A percentile compares a stretch with the other conserved stretches of the same genome.
phyloP scores from a whole-genome alignment of 805 yeast species.

The Candida suzukii region DNA sequence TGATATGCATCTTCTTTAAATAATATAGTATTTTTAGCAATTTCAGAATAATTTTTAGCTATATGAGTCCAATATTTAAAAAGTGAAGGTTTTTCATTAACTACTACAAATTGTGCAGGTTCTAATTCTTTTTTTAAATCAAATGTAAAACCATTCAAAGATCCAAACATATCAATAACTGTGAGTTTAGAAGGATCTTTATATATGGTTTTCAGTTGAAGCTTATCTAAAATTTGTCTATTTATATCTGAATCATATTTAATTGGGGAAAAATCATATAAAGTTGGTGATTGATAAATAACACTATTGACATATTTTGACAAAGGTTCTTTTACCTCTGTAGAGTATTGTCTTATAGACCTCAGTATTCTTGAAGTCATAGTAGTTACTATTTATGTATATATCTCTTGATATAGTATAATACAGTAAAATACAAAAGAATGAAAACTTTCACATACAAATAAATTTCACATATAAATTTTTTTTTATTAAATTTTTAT shows the following conservation, averaged over 20 bases:
- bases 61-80: slow-evolving; percentile 17
- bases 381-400: no score
- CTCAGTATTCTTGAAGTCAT: neutral
- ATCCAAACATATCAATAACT: slow-evolving; percentile 55
- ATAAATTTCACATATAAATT: no score
- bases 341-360: neutral
- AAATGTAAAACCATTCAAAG: slow-evolving; percentile 53
- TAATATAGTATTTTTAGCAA: slow-evolving; percentile 22
- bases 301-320: neutral
- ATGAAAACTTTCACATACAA: no score
- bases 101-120: slow-evolving; percentile 58
- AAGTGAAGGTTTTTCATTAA: slow-evolving; percentile 23
- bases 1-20: slow-evolving; percentile 48
- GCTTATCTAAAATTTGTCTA: slow-evolving; percentile 37
- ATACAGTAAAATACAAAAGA: no score
- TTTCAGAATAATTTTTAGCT: neutral
- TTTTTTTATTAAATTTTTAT: no score
- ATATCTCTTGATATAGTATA: no score
- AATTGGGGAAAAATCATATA: neutral
- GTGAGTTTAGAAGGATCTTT: slow-evolving; percentile 32
- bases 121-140: slow-evolving; percentile 51
- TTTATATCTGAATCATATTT: neutral
- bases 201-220: slow-evolving; percentile 31
- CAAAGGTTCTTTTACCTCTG: neutral
- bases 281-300: neutral